These are phyloP conservation scores for Atractiella rhizophila DNA, from an alignment of 768 basidiomycete genomes.

Conservation along the genomic window DNA sequence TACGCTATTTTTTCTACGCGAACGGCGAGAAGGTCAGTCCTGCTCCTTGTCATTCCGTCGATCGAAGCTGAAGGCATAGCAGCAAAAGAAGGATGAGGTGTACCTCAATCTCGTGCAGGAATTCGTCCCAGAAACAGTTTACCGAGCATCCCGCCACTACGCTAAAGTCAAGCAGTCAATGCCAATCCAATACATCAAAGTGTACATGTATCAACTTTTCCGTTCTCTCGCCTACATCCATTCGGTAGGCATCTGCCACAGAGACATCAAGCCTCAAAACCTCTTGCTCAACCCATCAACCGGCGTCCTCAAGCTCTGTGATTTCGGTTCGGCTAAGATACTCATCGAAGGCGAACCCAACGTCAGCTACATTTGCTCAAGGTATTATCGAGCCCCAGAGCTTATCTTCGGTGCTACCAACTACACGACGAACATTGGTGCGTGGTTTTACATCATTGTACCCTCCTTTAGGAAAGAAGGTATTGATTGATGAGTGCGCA, in stretches of 20 bases:
- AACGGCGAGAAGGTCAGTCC: slow-evolving; percentile 83
- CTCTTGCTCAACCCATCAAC: slow-evolving; percentile 87
- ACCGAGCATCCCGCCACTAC: slow-evolving; percentile 94
- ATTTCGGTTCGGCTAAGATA: slow-evolving; percentile 98
- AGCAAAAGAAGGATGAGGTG: slow-evolving; percentile 81
- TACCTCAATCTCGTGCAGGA: slow-evolving; percentile 98
- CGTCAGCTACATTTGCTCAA: slow-evolving; percentile 97
- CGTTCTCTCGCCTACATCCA: slow-evolving; percentile 98
- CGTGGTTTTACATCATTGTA: slow-evolving; percentile 19
- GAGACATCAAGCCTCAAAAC: slow-evolving; percentile 99
- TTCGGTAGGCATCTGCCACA: slow-evolving; percentile 96
- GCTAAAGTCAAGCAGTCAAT: slow-evolving; percentile 99
- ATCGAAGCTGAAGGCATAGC: slow-evolving; percentile 2
- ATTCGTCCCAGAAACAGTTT: slow-evolving; percentile 98
- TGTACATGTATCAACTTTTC: slow-evolving; percentile 88
- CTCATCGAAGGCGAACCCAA: slow-evolving; percentile 93
- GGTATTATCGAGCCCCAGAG: slow-evolving; percentile 97
- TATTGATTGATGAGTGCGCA: slow-evolving; percentile 18
- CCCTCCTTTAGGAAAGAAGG: neutral
- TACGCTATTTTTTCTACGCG: slow-evolving; percentile 95
- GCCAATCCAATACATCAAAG: slow-evolving; percentile 98
- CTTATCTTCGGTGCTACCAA: slow-evolving; percentile 98
- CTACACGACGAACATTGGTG: slow-evolving; percentile 97
- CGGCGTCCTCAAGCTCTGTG: slow-evolving; percentile 88
- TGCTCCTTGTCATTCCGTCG: neutral